Conservation (phyloP, 2,329 filamentous ascomycete species). For the Paraphoma chrysanthemicola region DNA sequence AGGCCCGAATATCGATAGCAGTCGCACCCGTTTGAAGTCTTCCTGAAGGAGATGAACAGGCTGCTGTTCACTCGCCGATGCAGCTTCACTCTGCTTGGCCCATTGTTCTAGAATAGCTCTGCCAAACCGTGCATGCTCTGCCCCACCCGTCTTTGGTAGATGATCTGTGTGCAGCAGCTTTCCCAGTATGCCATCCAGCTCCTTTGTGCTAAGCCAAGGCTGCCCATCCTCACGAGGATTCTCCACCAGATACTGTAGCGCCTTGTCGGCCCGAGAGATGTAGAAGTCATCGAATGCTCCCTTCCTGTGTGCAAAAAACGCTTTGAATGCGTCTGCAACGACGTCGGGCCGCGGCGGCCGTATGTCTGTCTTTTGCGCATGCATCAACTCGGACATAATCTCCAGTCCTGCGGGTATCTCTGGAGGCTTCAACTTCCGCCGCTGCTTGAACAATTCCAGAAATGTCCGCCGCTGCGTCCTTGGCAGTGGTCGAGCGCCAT, state of each 20-base stretch:
- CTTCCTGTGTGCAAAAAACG: slow-evolving; percentile 35
- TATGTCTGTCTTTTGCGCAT: slow-evolving; percentile 67
- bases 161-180: slow-evolving; percentile 21
- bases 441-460: slow-evolving; percentile 71
- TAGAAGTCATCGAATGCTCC: slow-evolving; percentile 37
- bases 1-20: slow-evolving; percentile 34
- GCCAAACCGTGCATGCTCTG: slow-evolving; percentile 51
- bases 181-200: slow-evolving; percentile 19
- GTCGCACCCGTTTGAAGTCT: slow-evolving; percentile 15
- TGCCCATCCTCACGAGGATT: slow-evolving; percentile 27
- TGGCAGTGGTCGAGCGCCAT: slow-evolving; percentile 26
- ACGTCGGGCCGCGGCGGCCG: slow-evolving; percentile 70
- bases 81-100: slow-evolving; percentile 1
- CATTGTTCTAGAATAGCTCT: slow-evolving; percentile 40
- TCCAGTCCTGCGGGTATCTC: slow-evolving; percentile 75
- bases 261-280: slow-evolving; percentile 64
- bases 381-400: slow-evolving; percentile 72
- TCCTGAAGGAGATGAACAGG: background rate
- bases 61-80: background rate
- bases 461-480: slow-evolving; percentile 62
- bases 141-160: slow-evolving; percentile 46
- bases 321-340: slow-evolving; percentile 63
- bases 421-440: slow-evolving; percentile 65
- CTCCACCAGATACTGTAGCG: slow-evolving; percentile 67
- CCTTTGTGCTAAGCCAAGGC: slow-evolving; percentile 39